phyloP scores from a whole-genome alignment of 768 basidiomycete species.

The Amanita rubescens region DNA sequence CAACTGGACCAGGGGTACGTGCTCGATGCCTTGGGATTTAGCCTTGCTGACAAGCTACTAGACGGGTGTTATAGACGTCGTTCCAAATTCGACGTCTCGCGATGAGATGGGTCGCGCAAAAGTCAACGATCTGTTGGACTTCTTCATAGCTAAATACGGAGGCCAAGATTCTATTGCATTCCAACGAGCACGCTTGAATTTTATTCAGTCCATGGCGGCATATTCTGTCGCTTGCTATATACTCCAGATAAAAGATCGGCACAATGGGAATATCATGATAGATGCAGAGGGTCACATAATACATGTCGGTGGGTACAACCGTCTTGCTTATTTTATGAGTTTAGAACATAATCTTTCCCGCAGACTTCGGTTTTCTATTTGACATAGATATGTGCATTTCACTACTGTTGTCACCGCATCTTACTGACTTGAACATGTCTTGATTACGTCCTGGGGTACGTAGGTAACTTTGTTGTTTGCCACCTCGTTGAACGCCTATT shows the following conservation, averaged over 20 bases:
- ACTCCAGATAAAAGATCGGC: constrained; percentile 95
- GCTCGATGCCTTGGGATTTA: not conserved
- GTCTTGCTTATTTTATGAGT: not conserved
- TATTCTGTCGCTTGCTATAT: constrained; percentile 99
- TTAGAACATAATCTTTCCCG: constrained; percentile 6
- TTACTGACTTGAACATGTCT: constrained; percentile 17
- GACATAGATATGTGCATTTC: constrained; percentile 84
- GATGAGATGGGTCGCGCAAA: constrained; percentile 99
- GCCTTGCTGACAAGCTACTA: constrained; percentile 22
- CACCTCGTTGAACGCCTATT: constrained; percentile 1
- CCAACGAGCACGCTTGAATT: constrained; percentile 89
- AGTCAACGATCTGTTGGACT: constrained; percentile 91
- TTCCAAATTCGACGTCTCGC: constrained; percentile 94
- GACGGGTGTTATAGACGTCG: constrained; percentile 98
- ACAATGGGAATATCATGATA: constrained; percentile 99
- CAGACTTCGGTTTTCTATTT: constrained; percentile 93
- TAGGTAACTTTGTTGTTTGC: constrained; percentile 3
- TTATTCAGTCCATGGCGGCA: constrained; percentile 98
- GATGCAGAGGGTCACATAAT: constrained; percentile 96
- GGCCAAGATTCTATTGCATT: constrained; percentile 84
- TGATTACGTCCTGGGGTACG: constrained; percentile 63
- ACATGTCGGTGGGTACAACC: constrained; percentile 67
- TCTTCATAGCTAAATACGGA: constrained; percentile 92
- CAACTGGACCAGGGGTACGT: constrained; percentile 90
- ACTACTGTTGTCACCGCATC: constrained; percentile 5